These are phyloP conservation scores for Candida pseudoglaebosa DNA, from an alignment of 805 yeast genomes.

Conservation along the genomic window DNA sequence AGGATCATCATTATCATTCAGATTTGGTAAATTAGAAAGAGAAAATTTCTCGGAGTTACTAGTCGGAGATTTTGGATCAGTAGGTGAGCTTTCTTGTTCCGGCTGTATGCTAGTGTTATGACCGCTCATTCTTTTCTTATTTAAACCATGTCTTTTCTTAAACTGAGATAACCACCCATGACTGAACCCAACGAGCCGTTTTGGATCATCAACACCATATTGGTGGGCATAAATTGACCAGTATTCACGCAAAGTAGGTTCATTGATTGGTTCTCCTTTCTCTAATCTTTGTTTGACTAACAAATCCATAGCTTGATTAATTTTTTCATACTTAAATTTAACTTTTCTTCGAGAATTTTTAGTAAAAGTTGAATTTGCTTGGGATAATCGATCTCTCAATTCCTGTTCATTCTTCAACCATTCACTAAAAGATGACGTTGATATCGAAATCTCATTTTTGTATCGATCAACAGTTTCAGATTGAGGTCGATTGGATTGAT, in stretches of 20 bases:
- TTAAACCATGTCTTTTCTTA: slow-evolving; percentile 53
- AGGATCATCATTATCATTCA: neutral
- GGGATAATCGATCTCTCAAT: slow-evolving; percentile 41
- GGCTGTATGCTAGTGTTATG: neutral
- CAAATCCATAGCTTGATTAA: slow-evolving; percentile 56
- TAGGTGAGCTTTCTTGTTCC: slow-evolving; percentile 1
- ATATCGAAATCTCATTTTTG: slow-evolving; percentile 47
- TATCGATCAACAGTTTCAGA: slow-evolving; percentile 54
- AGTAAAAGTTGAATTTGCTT: slow-evolving; percentile 27
- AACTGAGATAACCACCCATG: slow-evolving; percentile 65
- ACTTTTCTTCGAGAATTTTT: slow-evolving; percentile 41
- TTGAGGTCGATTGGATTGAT: slow-evolving; percentile 47
- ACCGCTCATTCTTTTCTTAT: slow-evolving; percentile 25
- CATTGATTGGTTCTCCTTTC: slow-evolving; percentile 46
- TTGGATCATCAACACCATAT: slow-evolving; percentile 58
- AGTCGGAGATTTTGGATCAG: slow-evolving; percentile 5
- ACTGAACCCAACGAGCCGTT: slow-evolving; percentile 49
- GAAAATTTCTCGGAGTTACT: slow-evolving; percentile 1
- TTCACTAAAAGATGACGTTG: slow-evolving; percentile 58
- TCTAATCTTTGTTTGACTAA: slow-evolving; percentile 44
- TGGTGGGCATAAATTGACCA: slow-evolving; percentile 54
- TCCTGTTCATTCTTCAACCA: slow-evolving; percentile 57
- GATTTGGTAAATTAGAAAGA: slow-evolving; percentile 1
- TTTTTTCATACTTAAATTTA: slow-evolving; percentile 52
- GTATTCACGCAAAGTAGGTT: slow-evolving; percentile 51